Percentiles rank a stretch among this genome's conserved stretches.
phyloP scores from a whole-genome alignment of 192 early-diverging fungal species.

The Backusella parvicylindrica region DNA sequence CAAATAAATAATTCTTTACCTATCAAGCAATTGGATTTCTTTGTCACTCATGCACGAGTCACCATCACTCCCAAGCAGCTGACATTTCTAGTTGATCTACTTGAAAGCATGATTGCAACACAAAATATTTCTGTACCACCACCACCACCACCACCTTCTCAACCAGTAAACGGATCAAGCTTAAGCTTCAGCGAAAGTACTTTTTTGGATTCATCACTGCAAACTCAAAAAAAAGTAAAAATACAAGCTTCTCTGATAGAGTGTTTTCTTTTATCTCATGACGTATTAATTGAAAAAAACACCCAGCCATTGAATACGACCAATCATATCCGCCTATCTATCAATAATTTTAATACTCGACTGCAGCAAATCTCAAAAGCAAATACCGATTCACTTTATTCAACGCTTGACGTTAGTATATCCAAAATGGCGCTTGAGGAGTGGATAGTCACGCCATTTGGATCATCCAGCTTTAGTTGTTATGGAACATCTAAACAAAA shows the following conservation, averaged over 20 bases:
- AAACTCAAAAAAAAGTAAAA: slow-evolving; percentile 30
- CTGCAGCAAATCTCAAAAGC: background rate
- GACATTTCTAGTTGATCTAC: slow-evolving; percentile 25
- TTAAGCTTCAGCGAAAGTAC: background rate
- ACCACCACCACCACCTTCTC: background rate
- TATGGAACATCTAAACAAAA: background rate
- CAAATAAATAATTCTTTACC: slow-evolving; percentile 12
- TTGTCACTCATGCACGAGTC: slow-evolving; percentile 34
- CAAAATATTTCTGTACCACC: background rate
- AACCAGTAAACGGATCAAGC: background rate
- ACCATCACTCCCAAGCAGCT: slow-evolving; percentile 42
- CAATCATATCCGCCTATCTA: slow-evolving; percentile 35
- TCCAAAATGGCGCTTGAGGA: background rate
- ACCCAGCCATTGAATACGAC: background rate
- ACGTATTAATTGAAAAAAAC: background rate
- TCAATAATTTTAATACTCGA: slow-evolving; percentile 30
- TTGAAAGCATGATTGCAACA: background rate
- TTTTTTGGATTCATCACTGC: background rate
- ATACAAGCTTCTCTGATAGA: slow-evolving; percentile 32
- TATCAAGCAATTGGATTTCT: slow-evolving; percentile 38
- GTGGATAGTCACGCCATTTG: background rate
- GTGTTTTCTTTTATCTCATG: slow-evolving; percentile 30
- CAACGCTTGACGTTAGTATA: background rate
- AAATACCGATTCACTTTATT: background rate
- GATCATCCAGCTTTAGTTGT: background rate